Evolutionary conservation across 257 asterid genomes (phyloP).

Genomic region (Paraleonurus japonicus): DNA sequence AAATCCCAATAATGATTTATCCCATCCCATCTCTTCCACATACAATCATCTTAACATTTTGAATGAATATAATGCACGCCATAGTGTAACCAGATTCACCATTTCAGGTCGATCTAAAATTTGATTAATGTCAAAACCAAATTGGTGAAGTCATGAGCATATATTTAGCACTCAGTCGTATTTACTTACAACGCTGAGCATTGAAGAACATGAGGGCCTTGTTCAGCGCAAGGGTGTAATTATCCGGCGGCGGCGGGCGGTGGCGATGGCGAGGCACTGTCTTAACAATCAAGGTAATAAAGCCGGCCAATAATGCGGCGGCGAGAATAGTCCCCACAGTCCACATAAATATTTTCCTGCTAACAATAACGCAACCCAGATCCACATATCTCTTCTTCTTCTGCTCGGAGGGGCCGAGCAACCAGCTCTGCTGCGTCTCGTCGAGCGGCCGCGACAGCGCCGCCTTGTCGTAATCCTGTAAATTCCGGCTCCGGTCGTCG

Average conservation of each 20-base stretch:
- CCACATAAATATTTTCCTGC: not conserved
- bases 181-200: constrained; percentile 4
- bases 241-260: constrained; percentile 11
- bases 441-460: constrained; percentile 16
- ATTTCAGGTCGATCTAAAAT: not conserved
- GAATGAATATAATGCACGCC: too few species aligned
- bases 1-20: not conserved
- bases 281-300: constrained; percentile 2
- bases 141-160: not conserved
- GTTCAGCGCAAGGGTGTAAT: constrained; percentile 3
- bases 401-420: constrained; percentile 4
- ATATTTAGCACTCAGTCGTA: not conserved
- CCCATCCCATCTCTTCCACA: not conserved
- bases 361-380: not conserved
- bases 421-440: constrained; percentile 17
- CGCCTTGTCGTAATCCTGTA: constrained; percentile 12
- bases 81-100: not conserved
- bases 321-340: constrained; percentile 3
- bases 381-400: constrained; percentile 9
- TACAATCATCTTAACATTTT: not conserved
- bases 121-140: not conserved
- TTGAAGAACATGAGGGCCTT: constrained; percentile 14
- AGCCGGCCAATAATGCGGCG: constrained; percentile 6
- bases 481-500: constrained; percentile 4
- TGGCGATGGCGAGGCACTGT: not conserved